phyloP scores from a whole-genome alignment of 192 early-diverging fungal species.

The Paraglomus brasilianum region DNA sequence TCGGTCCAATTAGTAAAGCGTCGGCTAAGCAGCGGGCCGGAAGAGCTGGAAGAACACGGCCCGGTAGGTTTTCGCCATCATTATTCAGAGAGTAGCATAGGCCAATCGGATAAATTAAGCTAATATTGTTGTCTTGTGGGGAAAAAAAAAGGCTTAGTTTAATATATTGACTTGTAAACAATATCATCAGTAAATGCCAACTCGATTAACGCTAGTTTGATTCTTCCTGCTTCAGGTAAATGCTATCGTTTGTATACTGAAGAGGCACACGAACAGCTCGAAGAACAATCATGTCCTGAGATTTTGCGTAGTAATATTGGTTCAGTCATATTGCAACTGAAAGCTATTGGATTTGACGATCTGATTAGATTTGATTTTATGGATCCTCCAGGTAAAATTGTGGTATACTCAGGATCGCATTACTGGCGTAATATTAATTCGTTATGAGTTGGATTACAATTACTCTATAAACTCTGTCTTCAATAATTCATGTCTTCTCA shows the following conservation, averaged over 20 bases:
- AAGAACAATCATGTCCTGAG: slow-evolving; percentile 85
- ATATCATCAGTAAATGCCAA: neutral
- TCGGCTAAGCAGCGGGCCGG: slow-evolving; percentile 90
- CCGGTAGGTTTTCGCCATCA: slow-evolving; percentile 68
- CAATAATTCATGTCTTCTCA: too few relatives aligned
- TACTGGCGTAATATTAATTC: too few relatives aligned
- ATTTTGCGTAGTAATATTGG: slow-evolving; percentile 92
- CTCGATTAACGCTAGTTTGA: slow-evolving; percentile 10
- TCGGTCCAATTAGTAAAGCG: slow-evolving; percentile 87
- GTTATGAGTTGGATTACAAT: too few relatives aligned
- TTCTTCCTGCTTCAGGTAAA: slow-evolving; percentile 66
- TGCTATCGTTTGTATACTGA: slow-evolving; percentile 96
- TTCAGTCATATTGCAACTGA: slow-evolving; percentile 81
- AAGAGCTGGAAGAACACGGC: slow-evolving; percentile 90
- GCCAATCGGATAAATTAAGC: too few relatives aligned
- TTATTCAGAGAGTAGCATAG: too few relatives aligned
- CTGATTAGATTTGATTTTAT: slow-evolving; percentile 93
- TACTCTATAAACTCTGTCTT: too few relatives aligned
- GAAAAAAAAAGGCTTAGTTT: too few relatives aligned
- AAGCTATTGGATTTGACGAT: slow-evolving; percentile 88
- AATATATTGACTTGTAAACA: too few relatives aligned
- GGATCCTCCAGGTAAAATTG: slow-evolving; percentile 79
- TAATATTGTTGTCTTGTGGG: too few relatives aligned
- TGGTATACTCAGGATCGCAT: neutral
- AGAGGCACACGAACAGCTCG: slow-evolving; percentile 67